Evolutionary conservation across 1,139 yeast species (phyloP), one percentile per base, ranked within the genome.

Genomic region (Taphrina deformans): DNA sequence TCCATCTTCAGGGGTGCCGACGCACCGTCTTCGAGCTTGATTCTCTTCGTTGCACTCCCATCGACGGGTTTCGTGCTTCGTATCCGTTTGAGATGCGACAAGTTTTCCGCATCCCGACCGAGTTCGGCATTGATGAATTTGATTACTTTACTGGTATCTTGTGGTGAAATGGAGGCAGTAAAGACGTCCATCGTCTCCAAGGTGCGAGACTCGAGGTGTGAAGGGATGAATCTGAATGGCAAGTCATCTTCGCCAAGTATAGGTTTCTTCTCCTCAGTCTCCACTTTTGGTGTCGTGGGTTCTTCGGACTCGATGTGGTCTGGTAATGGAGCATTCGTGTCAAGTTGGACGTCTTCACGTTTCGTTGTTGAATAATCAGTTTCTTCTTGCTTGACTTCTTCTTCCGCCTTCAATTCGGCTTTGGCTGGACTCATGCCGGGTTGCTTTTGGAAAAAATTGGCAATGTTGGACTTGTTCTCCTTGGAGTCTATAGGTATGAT

Each of bases 131-230:
- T 53, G 24, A 64, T 48, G 27, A 64, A 51, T 24, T 58, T 40
- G 6, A 62, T 51, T 9, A 56, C 58, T 6, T 38, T 55, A 14
- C 40, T 27, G n/a, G 65, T 55, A 23, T 45, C 40, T 12, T 44
- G 35, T n/a, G 65, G 51, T 14, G 44, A 12, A 3, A 66, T 52
- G 21, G 50, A 33, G 9, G 65, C 63, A 21, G 60, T 52, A 48
- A 61, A 67, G 24, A 62, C 67, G 29, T 60, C 68, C n/a, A 60
- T 50, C 26, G 65, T 67, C 60, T 59, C 65, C 10, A 62, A 31
- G 31, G 29, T 38, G n/a, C 66, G 41, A 14, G 55, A 41, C 51
- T 66, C 68, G 10, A 65, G 44, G 55, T 66, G 65, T 5, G 68
- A 65, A 44, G 58, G 55, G 5, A 62, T 27, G 41, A 38, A 38